Base-by-base conservation (phyloP, 1,284 basidiomycete species). In the Moesziomyces globuligerus region DNA sequence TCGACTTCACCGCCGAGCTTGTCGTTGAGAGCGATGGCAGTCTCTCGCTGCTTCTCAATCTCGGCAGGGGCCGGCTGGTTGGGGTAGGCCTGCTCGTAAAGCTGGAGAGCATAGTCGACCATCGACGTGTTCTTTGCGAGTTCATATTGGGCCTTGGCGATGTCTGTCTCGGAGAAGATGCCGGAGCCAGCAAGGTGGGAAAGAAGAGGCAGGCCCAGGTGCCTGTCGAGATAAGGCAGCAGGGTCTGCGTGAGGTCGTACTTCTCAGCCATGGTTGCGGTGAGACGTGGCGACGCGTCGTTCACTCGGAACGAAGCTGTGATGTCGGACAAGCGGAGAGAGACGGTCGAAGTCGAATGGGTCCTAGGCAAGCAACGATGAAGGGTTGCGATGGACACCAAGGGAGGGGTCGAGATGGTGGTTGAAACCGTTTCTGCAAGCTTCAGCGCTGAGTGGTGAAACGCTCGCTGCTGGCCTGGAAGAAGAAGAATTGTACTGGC, bases 101-200 rank as follows among this genome's bases (percentile, higher is more conserved):
- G 84, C 75, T 87, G 87, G 65, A 90, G 87, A 38, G 91, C 64
- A 45, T 76, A 80, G 65, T 81, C 80, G 18, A 81, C 74, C 79
- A 82, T 79, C 46, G 75, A 74, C 24, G 80, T 98, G 73, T 90
- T 91, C 83, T 93, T 95, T 57, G 93, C 92, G 54, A 98, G 90
- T 81, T 98, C 94, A 91, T 97, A 96, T 84, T 94, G 93, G 21
- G 93, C 93, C 48, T 89, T 86, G 59, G 89, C 88, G 54, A 95
- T 88, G 72, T 95, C 89, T 53, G 90, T 86, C 32, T 87, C 86
- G 1, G 90, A 86, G 83, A 93, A 94, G 38, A 90, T 84, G 37
- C 61, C 86, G 87, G 76, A 91, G 88, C 29, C 52, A 53, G 59
- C 67, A 52, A 98, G 89, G 85, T 96, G 93, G 28, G 90, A 89